Evolutionary conservation across 1,139 yeast genomes (phyloP).

Genomic region (Kodamaea fungicola): DNA sequence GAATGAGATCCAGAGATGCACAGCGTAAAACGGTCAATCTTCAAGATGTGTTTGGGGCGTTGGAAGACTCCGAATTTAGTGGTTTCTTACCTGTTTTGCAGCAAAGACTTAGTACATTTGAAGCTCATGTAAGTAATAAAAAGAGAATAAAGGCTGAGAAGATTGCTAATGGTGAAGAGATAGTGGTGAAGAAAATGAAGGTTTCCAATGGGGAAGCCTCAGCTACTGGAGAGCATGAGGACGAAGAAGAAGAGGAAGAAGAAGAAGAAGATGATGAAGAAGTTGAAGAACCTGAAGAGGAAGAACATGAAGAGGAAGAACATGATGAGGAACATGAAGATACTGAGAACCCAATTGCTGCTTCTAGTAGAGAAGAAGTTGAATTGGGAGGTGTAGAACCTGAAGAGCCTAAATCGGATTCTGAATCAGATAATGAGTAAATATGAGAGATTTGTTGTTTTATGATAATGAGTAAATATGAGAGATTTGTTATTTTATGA

Average conservation of each 20-base stretch:
- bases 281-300: constrained; percentile 14
- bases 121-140: constrained; percentile 36
- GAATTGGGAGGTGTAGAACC: constrained; percentile 19
- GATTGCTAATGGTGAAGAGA: not conserved
- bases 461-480: no score
- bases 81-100: constrained; percentile 54
- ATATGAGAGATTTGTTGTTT: no score
- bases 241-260: constrained; percentile 14
- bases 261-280: constrained; percentile 25
- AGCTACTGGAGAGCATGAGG: constrained; percentile 8
- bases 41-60: constrained; percentile 60
- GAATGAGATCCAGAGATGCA: constrained; percentile 47
- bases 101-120: constrained; percentile 47
- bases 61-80: constrained; percentile 53
- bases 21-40: constrained; percentile 62
- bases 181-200: constrained; percentile 15
- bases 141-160: constrained; percentile 26
- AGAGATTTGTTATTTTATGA: no score
- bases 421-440: constrained; percentile 2
- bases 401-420: constrained; percentile 11
- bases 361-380: constrained; percentile 20
- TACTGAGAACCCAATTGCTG: constrained; percentile 20
- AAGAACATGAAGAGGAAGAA: constrained; percentile 17
- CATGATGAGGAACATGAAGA: constrained; percentile 13
- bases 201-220: constrained; percentile 18